Base-by-base conservation (phyloP, 768 basidiomycete species). In the Lentinus brumalis region DNA sequence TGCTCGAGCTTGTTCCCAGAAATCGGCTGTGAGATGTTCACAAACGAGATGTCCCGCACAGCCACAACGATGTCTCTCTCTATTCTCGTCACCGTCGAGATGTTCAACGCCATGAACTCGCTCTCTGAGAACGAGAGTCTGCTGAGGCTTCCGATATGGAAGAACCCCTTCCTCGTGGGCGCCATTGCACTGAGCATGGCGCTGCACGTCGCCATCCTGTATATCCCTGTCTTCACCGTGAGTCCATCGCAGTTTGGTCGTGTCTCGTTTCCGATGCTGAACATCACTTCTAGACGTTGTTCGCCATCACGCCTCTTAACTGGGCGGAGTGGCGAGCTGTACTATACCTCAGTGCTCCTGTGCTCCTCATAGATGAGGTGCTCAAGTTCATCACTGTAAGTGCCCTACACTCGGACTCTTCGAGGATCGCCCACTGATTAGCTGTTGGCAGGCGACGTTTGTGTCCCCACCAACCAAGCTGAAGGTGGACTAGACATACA, bases 71-170 rank as follows among this genome's bases (percentile, higher is more conserved):
- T 98, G 83, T 96, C 93, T 65, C 79, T 99, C 38, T 98, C 96
- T 30, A 94, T 98, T 69, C 83, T 99, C 51, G 96, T 99, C 57
- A 95, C 89, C 2, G 87, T 96, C 56, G 94, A 96, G 76, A 96
- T 96, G 94, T 94, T 94, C 80, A 96, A 96, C 75, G 94, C 93
- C 39, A 94, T 95, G 90, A 98, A 98, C 76, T 98, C 96, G 58
- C 80, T 99, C 26, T 96, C 94, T 18, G 96, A 99, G 77, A 98
- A 97, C 75, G 96, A 98, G 79, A 93, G 91, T 62, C 76, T 99
- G 61, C 76, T 99, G 53, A 82, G 83, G 35, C 78, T 99, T 46
- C 96, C 96, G 3, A 74, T 97, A 26, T 99, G 96, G 96, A 89
- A 87, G 76, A 99, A 99, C 74, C 87, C 86, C 59, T 98, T 88